Percentiles rank a stretch among this genome's conserved stretches.
Conservation (phyloP, 2,329 filamentous ascomycete genomes). For the Annulohypoxylon truncatum region DNA sequence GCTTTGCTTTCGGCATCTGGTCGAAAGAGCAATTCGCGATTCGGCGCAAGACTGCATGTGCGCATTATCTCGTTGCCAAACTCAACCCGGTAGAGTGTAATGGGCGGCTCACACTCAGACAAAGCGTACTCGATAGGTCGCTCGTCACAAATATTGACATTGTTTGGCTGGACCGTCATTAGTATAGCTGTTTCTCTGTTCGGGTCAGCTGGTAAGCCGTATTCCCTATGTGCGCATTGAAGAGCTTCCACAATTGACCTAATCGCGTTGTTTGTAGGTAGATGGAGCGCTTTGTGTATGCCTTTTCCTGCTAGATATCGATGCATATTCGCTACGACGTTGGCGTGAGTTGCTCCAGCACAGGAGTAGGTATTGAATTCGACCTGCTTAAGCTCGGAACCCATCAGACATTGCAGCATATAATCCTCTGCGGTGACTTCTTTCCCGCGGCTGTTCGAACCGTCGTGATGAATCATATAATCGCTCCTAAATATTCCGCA, state of each 20-base stretch:
- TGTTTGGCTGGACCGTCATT: constrained; percentile 57
- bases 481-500: constrained; percentile 57
- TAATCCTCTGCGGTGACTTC: neutral
- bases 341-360: constrained; percentile 55
- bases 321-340: constrained; percentile 56
- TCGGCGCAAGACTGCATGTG: constrained; percentile 47
- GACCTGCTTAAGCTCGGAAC: constrained; percentile 55
- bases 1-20: constrained; percentile 41
- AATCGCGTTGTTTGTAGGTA: constrained; percentile 52
- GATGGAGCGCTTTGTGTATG: constrained; percentile 39
- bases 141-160: constrained; percentile 59
- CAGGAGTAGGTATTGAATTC: constrained; percentile 59
- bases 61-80: constrained; percentile 51
- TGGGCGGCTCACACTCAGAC: constrained; percentile 48
- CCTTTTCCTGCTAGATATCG: constrained; percentile 48
- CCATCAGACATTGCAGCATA: neutral
- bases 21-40: constrained; percentile 53
- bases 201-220: constrained; percentile 41
- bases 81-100: constrained; percentile 53
- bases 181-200: constrained; percentile 51
- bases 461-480: constrained; percentile 55
- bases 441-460: neutral
- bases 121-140: constrained; percentile 58
- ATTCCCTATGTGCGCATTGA: constrained; percentile 50
- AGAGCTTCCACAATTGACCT: constrained; percentile 49